Evolutionary conservation across 331 rosid species (phyloP).

Genomic region (Telfairia occidentalis): DNA sequence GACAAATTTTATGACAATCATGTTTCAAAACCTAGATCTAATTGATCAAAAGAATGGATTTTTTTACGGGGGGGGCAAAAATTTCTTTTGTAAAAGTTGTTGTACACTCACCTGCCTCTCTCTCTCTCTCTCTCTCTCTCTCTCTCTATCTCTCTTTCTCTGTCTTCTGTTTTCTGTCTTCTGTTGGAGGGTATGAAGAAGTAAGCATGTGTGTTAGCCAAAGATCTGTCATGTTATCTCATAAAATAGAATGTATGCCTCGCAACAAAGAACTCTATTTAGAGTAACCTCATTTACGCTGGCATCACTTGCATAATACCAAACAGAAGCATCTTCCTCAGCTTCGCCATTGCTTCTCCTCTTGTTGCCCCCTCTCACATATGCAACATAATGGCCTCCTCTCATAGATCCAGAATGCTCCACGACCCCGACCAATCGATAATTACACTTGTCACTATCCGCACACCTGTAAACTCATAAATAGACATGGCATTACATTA

Average conservation of each 20-base stretch:
- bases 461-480: constrained; percentile 34
- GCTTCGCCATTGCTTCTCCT: constrained; percentile 27
- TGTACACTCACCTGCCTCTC: constrained; percentile 9
- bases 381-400: constrained; percentile 90
- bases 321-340: constrained; percentile 27
- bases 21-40: constrained; percentile 7
- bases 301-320: constrained; percentile 87
- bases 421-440: constrained; percentile 61
- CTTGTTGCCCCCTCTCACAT: constrained; percentile 59
- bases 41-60: constrained; percentile 5
- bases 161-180: neutral
- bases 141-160: neutral
- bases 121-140: neutral
- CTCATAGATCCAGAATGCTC: constrained; percentile 83
- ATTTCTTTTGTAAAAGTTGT: neutral
- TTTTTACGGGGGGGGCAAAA: neutral
- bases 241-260: constrained; percentile 84
- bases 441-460: constrained; percentile 40
- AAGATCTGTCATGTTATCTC: constrained; percentile 26
- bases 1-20: neutral
- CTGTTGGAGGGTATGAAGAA: constrained; percentile 9
- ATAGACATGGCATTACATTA: neutral
- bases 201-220: neutral
- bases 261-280: constrained; percentile 61
- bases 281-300: constrained; percentile 46